A percentile compares a stretch with the other conserved stretches of the same genome.
phyloP scores from a whole-genome alignment of 306 rosid genomes.

The Biancaea sappan region DNA sequence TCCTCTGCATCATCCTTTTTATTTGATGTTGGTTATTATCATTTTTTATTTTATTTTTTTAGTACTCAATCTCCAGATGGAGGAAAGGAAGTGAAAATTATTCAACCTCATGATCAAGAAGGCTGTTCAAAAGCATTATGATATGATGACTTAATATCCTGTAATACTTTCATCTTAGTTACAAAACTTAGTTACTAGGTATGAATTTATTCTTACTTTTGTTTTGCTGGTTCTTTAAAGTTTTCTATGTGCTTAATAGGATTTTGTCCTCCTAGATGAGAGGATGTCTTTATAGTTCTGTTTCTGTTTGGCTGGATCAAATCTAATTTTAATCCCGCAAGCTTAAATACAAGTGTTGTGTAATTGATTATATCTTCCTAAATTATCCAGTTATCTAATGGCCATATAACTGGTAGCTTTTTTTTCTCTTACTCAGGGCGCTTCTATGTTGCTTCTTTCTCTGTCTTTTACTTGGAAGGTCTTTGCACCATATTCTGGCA shows the following conservation, averaged over 20 bases:
- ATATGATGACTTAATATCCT: not conserved
- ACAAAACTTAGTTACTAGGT: not conserved
- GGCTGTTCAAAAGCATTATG: not conserved
- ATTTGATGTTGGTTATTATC: not conserved
- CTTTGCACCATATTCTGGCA: conserved; percentile 80
- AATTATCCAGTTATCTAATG: not conserved
- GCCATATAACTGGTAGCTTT: conserved; percentile 14
- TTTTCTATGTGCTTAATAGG: not conserved
- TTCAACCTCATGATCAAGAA: not conserved
- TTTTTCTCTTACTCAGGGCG: conserved; percentile 58
- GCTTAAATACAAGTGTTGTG: not conserved
- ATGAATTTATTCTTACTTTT: conserved; percentile 1
- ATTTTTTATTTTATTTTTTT: no score
- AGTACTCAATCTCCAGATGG: not conserved
- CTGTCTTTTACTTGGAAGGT: conserved; percentile 83
- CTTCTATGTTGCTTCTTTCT: conserved; percentile 94
- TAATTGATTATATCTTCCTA: not conserved
- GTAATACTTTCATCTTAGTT: not conserved
- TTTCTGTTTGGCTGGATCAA: conserved; percentile 2
- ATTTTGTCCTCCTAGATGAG: not conserved
- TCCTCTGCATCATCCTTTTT: not conserved
- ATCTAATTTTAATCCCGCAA: not conserved
- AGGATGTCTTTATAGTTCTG: conserved; percentile 22
- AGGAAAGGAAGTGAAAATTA: not conserved
- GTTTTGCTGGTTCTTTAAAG: not conserved